Base-by-base conservation (phyloP, 768 basidiomycete genomes). In the Phanerodontia chrysosporium region DNA sequence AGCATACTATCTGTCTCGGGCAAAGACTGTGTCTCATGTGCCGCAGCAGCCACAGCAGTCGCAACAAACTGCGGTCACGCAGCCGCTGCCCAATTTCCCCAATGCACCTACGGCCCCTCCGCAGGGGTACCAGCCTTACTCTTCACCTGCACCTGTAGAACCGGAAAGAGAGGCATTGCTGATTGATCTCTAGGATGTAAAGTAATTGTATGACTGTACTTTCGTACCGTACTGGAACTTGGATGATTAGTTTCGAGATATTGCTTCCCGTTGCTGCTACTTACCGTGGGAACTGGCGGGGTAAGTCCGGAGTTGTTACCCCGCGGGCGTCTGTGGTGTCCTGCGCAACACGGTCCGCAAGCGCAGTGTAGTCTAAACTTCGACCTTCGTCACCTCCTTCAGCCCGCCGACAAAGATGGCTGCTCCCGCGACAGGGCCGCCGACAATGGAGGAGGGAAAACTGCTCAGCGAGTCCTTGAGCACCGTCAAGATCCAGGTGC, bases 401-500 rank as follows among this genome's bases (percentile, higher is more conserved):
- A 18, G 53, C 22, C n/a, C 58, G 53, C 39, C 58, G 46, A 35
- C 51, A 29, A 54, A 45, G 21, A 56, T 45, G 51, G 49, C 51
- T 45, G 66, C 66, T 63, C 57, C 67, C 12, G 53, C 59, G 7
- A 14, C 61, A 24, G 53, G 55, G n/a, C 56, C 14, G 24, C 54
- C 64, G 46, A 80, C 78, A 57, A 74, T 75, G 58, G 90, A 91
- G 70, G 90, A 92, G 79, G 90, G 85, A 44, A 92, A 92, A 73
- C 76, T 92, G 64, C 83, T 92, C 66, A 87, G 87, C 72, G 91
- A 93, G 74, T 90, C 89, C 44, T 76, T 92, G 55, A 89, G 81
- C 69, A 92, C 89, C 27, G 91, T 93, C 68, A 92, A 92, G 78
- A 84, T 92, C 30, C 90, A 97, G 75, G 90, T 92, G 57, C 87